Conservation (phyloP, 257 asterid species). For the Nicotiana noctiflora region DNA sequence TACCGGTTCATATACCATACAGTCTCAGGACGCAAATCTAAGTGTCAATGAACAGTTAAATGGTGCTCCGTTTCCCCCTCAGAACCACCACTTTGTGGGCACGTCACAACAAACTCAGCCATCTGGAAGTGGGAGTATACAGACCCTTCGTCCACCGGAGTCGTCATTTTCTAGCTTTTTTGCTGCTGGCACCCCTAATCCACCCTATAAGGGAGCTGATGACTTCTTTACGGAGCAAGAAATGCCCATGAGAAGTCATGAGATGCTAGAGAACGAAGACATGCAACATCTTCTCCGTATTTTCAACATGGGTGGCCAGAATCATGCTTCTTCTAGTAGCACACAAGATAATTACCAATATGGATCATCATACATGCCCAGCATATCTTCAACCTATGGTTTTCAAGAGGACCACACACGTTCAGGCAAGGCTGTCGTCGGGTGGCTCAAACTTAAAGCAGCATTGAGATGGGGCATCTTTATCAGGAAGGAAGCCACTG, state of each 20-base stretch:
- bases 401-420: slow-evolving; percentile 54
- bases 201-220: slow-evolving; percentile 42
- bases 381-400: slow-evolving; percentile 36
- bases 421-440: slow-evolving; percentile 92
- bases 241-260: slow-evolving; percentile 78
- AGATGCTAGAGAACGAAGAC: slow-evolving; percentile 88
- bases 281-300: slow-evolving; percentile 83
- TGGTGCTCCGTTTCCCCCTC: slow-evolving; percentile 38
- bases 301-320: slow-evolving; percentile 53
- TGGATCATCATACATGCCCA: slow-evolving; percentile 41
- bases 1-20: slow-evolving; percentile 37
- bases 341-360: slow-evolving; percentile 37
- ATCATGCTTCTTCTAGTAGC: slow-evolving; percentile 34
- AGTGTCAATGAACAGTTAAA: slow-evolving; percentile 37
- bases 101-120: slow-evolving; percentile 50
- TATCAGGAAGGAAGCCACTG: slow-evolving; percentile 85
- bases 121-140: slow-evolving; percentile 35
- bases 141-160: slow-evolving; percentile 56
- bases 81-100: slow-evolving; percentile 40
- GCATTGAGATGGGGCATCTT: slow-evolving; percentile 97
- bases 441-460: slow-evolving; percentile 97
- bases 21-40: slow-evolving; percentile 45
- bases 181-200: slow-evolving; percentile 37
- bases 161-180: slow-evolving; percentile 43
- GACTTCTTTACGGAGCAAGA: slow-evolving; percentile 63